phyloP scores from a whole-genome alignment of 257 asterid species.

The Nicotiana paniculata region DNA sequence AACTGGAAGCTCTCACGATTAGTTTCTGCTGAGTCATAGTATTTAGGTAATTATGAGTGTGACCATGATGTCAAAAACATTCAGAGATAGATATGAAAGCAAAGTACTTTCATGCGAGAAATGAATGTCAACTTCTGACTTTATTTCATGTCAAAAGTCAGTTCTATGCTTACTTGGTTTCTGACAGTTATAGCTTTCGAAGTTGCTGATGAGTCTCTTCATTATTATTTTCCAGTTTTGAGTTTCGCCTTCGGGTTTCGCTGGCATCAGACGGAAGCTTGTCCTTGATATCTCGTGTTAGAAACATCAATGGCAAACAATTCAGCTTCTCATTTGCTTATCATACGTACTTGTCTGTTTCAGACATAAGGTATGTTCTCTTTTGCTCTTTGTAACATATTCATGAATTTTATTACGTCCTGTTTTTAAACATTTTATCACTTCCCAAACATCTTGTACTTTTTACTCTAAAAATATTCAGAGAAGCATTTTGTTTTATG shows the following conservation, averaged over 20 bases:
- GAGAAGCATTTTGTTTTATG: background rate
- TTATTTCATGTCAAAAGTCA: conserved; percentile 2
- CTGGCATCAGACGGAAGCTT: conserved; percentile 76
- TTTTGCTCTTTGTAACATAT: background rate
- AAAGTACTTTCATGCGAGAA: background rate
- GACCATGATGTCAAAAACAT: background rate
- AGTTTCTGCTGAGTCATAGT: background rate
- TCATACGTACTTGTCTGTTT: conserved; percentile 75
- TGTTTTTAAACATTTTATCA: background rate
- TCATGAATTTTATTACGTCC: background rate
- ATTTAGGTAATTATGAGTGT: background rate
- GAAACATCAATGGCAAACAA: conserved; percentile 79
- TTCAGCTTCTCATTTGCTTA: conserved; percentile 88
- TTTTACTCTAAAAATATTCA: background rate
- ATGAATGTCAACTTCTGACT: background rate
- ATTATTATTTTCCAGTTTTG: conserved; percentile 45
- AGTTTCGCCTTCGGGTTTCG: conserved; percentile 73
- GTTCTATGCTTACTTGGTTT: background rate
- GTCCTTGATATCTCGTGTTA: conserved; percentile 69
- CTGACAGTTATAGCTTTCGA: background rate
- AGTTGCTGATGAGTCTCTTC: conserved; percentile 6
- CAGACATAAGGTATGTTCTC: conserved; percentile 71
- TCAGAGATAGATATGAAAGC: background rate
- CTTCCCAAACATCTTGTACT: background rate
- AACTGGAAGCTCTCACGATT: background rate